Percentiles rank a stretch among this genome's conserved stretches.
These are phyloP conservation scores for Flammula alnicola DNA, from an alignment of 1,284 basidiomycete genomes.

Conservation along the genomic window DNA sequence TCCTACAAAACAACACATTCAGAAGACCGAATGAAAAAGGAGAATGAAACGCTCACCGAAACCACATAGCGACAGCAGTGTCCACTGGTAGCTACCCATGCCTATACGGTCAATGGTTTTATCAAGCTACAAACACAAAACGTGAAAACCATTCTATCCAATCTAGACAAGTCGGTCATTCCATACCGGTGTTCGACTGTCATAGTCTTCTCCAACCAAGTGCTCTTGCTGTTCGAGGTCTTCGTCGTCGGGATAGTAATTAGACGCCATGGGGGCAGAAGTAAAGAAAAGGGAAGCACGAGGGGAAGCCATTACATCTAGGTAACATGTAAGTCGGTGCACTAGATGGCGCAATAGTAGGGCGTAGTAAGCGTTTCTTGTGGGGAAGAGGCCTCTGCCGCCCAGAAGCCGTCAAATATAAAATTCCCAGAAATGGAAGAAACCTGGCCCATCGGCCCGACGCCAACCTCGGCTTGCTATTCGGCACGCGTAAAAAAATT, in stretches of 20 bases:
- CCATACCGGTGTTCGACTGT: constrained; percentile 63
- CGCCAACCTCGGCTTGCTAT: too few relatives aligned
- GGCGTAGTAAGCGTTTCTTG: too few relatives aligned
- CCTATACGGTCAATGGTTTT: constrained; percentile 89
- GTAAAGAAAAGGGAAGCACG: too few relatives aligned
- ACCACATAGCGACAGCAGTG: constrained; percentile 80
- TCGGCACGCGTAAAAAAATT: too few relatives aligned
- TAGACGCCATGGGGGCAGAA: constrained; percentile 7
- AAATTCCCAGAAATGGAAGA: too few relatives aligned
- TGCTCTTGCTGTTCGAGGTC: constrained; percentile 45
- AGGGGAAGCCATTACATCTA: too few relatives aligned
- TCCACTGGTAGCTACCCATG: constrained; percentile 89
- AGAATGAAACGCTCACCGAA: constrained; percentile 62
- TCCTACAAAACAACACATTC: constrained; percentile 44
- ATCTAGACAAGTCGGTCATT: background rate
- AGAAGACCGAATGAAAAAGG: constrained; percentile 8
- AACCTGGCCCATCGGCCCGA: too few relatives aligned
- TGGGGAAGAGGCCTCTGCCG: too few relatives aligned
- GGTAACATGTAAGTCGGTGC: too few relatives aligned
- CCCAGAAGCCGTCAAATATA: too few relatives aligned
- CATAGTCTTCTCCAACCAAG: constrained; percentile 39
- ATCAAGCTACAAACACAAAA: constrained; percentile 52
- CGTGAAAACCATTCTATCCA: constrained; percentile 3
- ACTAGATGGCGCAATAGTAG: too few relatives aligned
- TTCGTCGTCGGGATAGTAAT: constrained; percentile 41